Conservation (phyloP, 768 basidiomycete species). For the Ramaria rubella region DNA sequence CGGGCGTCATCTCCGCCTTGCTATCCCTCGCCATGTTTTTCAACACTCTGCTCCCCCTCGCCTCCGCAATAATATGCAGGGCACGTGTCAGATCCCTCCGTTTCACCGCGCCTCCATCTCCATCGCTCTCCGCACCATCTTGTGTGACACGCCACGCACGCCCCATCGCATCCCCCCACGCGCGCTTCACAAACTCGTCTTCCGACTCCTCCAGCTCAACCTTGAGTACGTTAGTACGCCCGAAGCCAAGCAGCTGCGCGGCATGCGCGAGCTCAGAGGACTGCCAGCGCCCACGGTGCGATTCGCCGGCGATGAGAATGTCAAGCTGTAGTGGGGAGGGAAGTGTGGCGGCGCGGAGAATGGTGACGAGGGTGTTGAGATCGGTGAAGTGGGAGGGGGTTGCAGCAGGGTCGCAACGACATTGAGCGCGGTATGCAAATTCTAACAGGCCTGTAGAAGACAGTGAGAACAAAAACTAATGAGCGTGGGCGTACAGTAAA, state of each 20-base stretch:
- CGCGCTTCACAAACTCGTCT: slow-evolving; percentile 62
- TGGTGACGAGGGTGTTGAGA: slow-evolving; percentile 44
- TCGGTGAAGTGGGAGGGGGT: slow-evolving; percentile 61
- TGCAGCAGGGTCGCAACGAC: slow-evolving; percentile 65
- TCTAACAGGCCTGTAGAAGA: slow-evolving; percentile 60
- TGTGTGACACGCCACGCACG: slow-evolving; percentile 53
- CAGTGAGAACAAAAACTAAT: too few species aligned
- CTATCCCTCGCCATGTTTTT: slow-evolving; percentile 43
- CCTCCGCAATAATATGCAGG: slow-evolving; percentile 61
- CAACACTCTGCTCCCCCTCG: slow-evolving; percentile 44
- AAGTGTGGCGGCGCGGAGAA: slow-evolving; percentile 41
- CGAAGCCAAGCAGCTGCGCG: slow-evolving; percentile 56
- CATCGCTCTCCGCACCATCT: slow-evolving; percentile 25
- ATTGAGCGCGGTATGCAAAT: slow-evolving; percentile 78
- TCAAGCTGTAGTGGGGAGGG: slow-evolving; percentile 42
- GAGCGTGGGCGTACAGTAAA: too few species aligned
- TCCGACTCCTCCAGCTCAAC: slow-evolving; percentile 69
- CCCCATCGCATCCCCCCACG: slow-evolving; percentile 57
- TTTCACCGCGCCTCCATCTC: slow-evolving; percentile 36
- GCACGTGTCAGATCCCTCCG: slow-evolving; percentile 59
- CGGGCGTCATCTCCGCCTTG: slow-evolving; percentile 51
- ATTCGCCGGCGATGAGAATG: slow-evolving; percentile 54
- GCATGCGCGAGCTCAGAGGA: slow-evolving; percentile 46
- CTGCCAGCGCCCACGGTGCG: slow-evolving; percentile 58
- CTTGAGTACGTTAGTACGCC: slow-evolving; percentile 45